phyloP scores from a whole-genome alignment of 75 land plant species.

The Picea sitchensis region DNA sequence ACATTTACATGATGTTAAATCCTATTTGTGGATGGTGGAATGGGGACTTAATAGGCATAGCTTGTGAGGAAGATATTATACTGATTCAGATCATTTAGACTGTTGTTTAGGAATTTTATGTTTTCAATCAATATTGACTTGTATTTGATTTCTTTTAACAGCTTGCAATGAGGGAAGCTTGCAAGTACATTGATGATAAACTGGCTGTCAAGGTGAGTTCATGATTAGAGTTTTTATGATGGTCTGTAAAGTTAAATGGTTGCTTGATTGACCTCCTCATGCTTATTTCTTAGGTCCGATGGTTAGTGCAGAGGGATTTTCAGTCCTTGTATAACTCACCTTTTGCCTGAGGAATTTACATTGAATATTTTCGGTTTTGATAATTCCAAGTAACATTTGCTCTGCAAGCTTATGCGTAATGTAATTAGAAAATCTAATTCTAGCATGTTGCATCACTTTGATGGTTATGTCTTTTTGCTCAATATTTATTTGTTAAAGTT shows the following conservation, averaged over 20 bases:
- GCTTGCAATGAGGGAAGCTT: conserved; percentile 99
- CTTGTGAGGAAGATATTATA: background rate
- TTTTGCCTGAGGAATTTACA: background rate
- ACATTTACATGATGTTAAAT: background rate
- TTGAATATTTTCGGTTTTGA: background rate
- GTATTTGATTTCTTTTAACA: conserved; percentile 17
- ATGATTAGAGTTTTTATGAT: too few relatives aligned
- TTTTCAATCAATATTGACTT: background rate
- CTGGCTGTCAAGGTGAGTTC: conserved; percentile 76
- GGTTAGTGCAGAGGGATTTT: background rate
- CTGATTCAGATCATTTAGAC: background rate
- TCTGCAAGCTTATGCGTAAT: background rate
- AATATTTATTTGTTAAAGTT: background rate
- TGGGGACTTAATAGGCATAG: background rate
- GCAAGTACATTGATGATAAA: conserved; percentile 96
- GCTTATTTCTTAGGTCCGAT: background rate
- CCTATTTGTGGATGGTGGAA: background rate
- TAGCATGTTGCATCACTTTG: background rate
- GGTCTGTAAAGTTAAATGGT: background rate
- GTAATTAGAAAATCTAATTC: background rate
- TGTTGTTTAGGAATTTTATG: background rate
- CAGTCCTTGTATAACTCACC: background rate
- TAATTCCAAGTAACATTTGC: background rate
- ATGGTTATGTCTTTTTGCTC: background rate
- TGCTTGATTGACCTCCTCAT: background rate